Evolutionary conservation across 306 rosid genomes (phyloP).

Genomic region (Cucumis cinereus): DNA sequence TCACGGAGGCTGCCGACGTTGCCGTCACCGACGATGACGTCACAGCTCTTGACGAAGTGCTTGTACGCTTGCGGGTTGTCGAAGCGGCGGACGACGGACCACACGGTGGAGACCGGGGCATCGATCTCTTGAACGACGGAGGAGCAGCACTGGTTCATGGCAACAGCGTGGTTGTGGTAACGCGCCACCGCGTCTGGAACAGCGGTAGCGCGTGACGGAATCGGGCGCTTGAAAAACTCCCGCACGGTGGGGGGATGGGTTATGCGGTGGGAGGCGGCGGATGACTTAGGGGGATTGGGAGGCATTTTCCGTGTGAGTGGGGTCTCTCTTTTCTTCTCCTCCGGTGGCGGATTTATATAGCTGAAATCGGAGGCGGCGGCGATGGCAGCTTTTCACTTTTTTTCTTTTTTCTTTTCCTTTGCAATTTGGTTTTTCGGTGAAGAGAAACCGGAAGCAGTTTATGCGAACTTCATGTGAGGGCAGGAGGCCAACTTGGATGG

Average conservation of each 20-base stretch:
- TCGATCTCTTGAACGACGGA: slow-evolving; percentile 67
- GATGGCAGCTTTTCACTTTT: not conserved
- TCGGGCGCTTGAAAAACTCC: not conserved
- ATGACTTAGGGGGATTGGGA: slow-evolving; percentile 12
- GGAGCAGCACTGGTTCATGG: slow-evolving; percentile 66
- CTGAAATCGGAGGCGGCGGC: not conserved
- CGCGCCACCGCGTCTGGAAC: slow-evolving; percentile 50
- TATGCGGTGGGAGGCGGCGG: not conserved
- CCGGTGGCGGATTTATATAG: not conserved
- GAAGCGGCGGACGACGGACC: slow-evolving; percentile 95
- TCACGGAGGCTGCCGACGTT: slow-evolving; percentile 79
- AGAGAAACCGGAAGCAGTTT: not conserved
- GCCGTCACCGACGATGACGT: slow-evolving; percentile 77
- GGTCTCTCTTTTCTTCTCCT: not conserved
- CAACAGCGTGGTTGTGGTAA: slow-evolving; percentile 39
- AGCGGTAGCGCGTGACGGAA: not conserved
- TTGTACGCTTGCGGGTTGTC: slow-evolving; percentile 93
- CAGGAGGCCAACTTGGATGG: slow-evolving; percentile 5
- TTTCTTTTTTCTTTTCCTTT: not conserved
- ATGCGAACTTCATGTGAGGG: slow-evolving; percentile 5
- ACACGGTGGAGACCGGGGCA: slow-evolving; percentile 69
- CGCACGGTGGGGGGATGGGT: not conserved
- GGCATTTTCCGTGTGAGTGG: slow-evolving; percentile 2
- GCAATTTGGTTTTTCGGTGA: not conserved
- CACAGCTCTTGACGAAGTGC: slow-evolving; percentile 85